These are phyloP conservation scores for Podospora anserina DNA, from an alignment of 495 filamentous ascomycete species.

Conservation along the genomic window DNA sequence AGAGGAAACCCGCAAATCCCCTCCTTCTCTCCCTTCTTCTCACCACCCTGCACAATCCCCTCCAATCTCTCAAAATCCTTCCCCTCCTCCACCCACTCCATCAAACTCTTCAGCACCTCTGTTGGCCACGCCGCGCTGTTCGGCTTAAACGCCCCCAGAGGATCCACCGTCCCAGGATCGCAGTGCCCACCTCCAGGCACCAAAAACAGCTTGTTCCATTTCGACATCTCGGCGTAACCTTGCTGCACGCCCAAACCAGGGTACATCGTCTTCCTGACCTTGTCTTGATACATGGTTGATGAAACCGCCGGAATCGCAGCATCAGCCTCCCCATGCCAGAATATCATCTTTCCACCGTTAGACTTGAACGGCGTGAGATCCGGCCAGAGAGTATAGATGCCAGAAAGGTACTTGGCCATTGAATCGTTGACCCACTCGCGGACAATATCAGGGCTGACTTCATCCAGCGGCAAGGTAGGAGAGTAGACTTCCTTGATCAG, in stretches of 20 bases:
- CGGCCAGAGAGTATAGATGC: constrained; percentile 48
- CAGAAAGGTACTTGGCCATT: constrained; percentile 39
- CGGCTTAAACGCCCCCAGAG: constrained; percentile 39
- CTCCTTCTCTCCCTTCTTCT: constrained; percentile 39
- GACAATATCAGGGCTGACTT: constrained; percentile 50
- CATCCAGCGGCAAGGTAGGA: constrained; percentile 36
- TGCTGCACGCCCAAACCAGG: constrained; percentile 36
- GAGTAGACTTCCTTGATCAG: constrained; percentile 38
- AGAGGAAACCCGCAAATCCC: constrained; percentile 49
- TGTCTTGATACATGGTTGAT: constrained; percentile 49
- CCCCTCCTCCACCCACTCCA: constrained; percentile 52
- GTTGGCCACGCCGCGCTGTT: constrained; percentile 27
- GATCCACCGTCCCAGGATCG: constrained; percentile 36
- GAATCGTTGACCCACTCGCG: constrained; percentile 45
- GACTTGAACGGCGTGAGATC: constrained; percentile 44
- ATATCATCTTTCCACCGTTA: constrained; percentile 51
- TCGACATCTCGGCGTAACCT: constrained; percentile 39
- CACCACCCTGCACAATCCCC: constrained; percentile 35
- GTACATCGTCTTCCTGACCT: constrained; percentile 52
- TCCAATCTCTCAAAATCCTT: constrained; percentile 40
- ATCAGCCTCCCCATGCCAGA: constrained; percentile 53
- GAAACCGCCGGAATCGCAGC: constrained; percentile 45
- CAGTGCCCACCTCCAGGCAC: constrained; percentile 55
- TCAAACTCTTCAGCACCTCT: constrained; percentile 43
- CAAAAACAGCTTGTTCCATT: constrained; percentile 53